Conservation (phyloP, 805 yeast species). For the Ogataea neopini region DNA sequence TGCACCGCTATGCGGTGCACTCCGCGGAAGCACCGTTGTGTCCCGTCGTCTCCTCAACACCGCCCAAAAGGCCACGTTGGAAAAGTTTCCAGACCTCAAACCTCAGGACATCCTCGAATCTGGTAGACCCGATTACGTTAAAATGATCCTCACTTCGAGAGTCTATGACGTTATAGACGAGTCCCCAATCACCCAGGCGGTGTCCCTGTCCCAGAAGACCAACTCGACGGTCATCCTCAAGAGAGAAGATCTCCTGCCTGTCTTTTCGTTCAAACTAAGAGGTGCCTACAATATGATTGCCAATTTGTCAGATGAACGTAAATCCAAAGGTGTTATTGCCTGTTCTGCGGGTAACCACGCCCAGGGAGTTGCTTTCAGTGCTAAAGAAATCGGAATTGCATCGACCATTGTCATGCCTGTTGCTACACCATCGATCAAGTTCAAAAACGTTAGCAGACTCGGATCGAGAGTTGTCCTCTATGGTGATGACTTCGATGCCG, state of each 20-base stretch:
- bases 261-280: conserved; percentile 91
- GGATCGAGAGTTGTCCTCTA: conserved; percentile 92
- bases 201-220: conserved; percentile 69
- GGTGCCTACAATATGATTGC: conserved; percentile 99
- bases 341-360: conserved; percentile 99
- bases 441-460: conserved; percentile 83
- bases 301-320: conserved; percentile 65
- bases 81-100: conserved; percentile 47
- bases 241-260: conserved; percentile 93
- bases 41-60: neutral
- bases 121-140: conserved; percentile 89
- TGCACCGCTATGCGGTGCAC: neutral
- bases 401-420: conserved; percentile 98
- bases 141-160: conserved; percentile 84
- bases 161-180: conserved; percentile 95
- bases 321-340: conserved; percentile 87
- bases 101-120: conserved; percentile 53
- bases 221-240: conserved; percentile 77
- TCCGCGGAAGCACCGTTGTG: neutral
- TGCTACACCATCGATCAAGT: conserved; percentile 94
- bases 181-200: conserved; percentile 79
- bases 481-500: conserved; percentile 95
- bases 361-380: conserved; percentile 96
- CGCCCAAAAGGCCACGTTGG: conserved; percentile 11
- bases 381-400: conserved; percentile 79